Percentiles rank a stretch among this genome's conserved stretches.
phyloP scores from a whole-genome alignment of 2,329 filamentous ascomycete species.

The Scolecobasidium constrictum region DNA sequence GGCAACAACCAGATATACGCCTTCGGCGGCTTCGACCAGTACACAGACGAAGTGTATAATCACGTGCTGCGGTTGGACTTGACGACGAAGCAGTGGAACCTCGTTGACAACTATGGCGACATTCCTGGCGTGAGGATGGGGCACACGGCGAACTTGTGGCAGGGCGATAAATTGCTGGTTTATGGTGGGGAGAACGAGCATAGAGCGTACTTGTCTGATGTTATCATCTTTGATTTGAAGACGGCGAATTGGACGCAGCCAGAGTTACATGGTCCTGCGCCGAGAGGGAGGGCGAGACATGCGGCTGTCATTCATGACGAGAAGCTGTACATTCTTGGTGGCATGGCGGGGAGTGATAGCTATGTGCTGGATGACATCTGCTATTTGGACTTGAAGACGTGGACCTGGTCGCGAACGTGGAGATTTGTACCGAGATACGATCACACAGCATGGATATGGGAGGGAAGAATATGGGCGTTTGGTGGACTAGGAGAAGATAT shows the following conservation, averaged over 20 bases:
- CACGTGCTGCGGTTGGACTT: constrained; percentile 88
- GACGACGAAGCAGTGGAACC: constrained; percentile 78
- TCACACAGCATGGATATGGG: constrained; percentile 88
- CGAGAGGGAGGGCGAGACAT: constrained; percentile 83
- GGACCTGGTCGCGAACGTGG: constrained; percentile 95
- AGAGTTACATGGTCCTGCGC: constrained; percentile 70
- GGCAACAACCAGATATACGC: constrained; percentile 96
- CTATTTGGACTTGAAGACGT: constrained; percentile 93
- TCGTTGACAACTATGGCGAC: constrained; percentile 97
- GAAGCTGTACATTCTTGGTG: constrained; percentile 89
- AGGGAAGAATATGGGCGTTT: constrained; percentile 90
- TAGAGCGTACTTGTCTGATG: constrained; percentile 84
- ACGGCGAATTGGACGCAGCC: constrained; percentile 94
- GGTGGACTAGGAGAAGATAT: constrained; percentile 91
- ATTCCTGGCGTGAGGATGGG: constrained; percentile 97
- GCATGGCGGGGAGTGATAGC: constrained; percentile 88
- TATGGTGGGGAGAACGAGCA: constrained; percentile 98
- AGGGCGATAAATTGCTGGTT: constrained; percentile 89
- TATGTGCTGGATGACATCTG: constrained; percentile 92
- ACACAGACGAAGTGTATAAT: constrained; percentile 98
- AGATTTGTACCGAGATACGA: constrained; percentile 91
- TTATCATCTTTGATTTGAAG: constrained; percentile 91
- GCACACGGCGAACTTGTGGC: constrained; percentile 88
- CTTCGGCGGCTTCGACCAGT: constrained; percentile 97
- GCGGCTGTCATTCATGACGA: constrained; percentile 92